Percentiles rank a stretch among this genome's conserved stretches.
Conservation (phyloP, 768 basidiomycete species). For the Agrocybe pediades region DNA sequence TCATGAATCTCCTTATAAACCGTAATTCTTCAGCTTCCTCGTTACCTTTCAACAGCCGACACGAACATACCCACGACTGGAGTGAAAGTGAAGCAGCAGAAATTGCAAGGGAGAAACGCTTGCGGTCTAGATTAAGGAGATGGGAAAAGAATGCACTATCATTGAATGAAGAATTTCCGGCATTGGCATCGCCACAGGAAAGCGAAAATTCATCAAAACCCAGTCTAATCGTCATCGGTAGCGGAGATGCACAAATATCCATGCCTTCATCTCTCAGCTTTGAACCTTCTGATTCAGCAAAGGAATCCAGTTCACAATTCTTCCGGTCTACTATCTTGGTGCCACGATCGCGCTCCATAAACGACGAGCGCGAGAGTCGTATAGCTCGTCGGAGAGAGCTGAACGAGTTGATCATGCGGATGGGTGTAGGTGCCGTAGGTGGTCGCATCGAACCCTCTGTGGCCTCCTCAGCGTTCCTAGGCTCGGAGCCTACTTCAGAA, state of each 20-base stretch:
- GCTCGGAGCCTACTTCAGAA: not conserved
- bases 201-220: conserved; percentile 38
- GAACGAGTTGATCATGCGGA: conserved; percentile 82
- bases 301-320: conserved; percentile 37
- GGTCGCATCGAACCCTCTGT: conserved; percentile 54
- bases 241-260: conserved; percentile 32
- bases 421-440: conserved; percentile 77
- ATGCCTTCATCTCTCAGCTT: conserved; percentile 33
- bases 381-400: conserved; percentile 68
- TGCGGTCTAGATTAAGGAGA: conserved; percentile 67
- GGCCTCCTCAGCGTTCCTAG: conserved; percentile 24
- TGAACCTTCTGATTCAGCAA: conserved; percentile 20
- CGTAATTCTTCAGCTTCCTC: conserved; percentile 36
- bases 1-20: conserved; percentile 49
- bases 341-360: conserved; percentile 56
- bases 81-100: conserved; percentile 68
- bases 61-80: conserved; percentile 46
- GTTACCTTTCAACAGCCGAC: conserved; percentile 31
- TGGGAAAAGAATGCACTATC: conserved; percentile 70
- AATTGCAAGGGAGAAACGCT: conserved; percentile 68
- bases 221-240: conserved; percentile 54
- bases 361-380: conserved; percentile 57
- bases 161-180: conserved; percentile 67
- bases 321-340: conserved; percentile 75
- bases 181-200: conserved; percentile 42